Percentiles rank a stretch among this genome's conserved stretches.
These are phyloP conservation scores for Parmelia sp. DNA, from an alignment of 495 filamentous ascomycete species.

Conservation along the genomic window DNA sequence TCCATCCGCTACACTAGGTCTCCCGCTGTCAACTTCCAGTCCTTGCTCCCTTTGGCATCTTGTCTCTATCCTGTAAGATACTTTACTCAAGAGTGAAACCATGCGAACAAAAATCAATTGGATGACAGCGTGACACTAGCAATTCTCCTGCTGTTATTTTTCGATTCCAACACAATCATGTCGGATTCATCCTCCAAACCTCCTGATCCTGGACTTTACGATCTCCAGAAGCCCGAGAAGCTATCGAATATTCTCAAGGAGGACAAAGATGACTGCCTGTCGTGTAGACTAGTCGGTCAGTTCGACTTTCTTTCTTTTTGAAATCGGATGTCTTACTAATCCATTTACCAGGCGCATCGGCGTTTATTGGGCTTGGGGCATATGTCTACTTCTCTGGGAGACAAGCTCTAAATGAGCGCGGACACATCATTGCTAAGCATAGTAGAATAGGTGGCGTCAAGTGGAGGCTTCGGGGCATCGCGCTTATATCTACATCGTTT, in stretches of 20 bases:
- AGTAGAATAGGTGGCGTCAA: constrained; percentile 67
- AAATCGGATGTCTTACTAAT: not conserved
- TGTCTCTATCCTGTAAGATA: no score
- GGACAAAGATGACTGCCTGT: constrained; percentile 62
- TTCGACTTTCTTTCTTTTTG: not conserved
- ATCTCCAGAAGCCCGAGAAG: constrained; percentile 46
- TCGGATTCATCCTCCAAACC: constrained; percentile 6
- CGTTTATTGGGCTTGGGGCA: constrained; percentile 80
- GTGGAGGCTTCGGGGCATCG: constrained; percentile 62
- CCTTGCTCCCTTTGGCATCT: not conserved
- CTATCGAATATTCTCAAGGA: constrained; percentile 50
- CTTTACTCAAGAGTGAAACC: not conserved
- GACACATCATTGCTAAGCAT: constrained; percentile 60
- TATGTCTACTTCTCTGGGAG: constrained; percentile 84
- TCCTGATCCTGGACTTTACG: constrained; percentile 30
- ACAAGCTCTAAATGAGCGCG: constrained; percentile 62
- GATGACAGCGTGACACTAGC: not conserved
- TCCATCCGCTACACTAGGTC: not conserved
- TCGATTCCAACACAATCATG: not conserved
- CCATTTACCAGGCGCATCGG: constrained; percentile 57
- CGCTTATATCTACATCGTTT: constrained; percentile 60
- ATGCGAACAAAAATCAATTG: not conserved
- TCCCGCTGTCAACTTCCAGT: constrained; percentile 4
- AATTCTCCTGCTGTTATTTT: not conserved
- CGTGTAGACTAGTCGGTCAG: constrained; percentile 63